These are phyloP conservation scores for Beta lomatogona DNA, from an alignment of 179 eudicot genomes.

Conservation along the genomic window DNA sequence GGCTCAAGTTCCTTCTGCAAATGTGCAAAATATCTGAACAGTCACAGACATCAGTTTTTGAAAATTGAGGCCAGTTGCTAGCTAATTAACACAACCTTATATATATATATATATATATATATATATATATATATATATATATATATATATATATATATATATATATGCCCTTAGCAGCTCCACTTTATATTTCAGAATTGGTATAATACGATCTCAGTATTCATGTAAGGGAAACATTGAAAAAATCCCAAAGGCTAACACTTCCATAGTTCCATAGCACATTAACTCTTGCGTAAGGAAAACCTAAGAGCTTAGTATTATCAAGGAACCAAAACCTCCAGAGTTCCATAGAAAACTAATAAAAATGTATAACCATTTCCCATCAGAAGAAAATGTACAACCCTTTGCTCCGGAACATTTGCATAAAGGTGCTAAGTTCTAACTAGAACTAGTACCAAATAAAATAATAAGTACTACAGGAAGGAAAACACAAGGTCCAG, in stretches of 20 bases:
- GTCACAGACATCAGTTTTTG: constrained; percentile 4
- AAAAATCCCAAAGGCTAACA: neutral
- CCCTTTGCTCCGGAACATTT: neutral
- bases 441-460: neutral
- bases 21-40: constrained; percentile 74
- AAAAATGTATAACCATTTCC: too few species aligned
- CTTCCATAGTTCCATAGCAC: too few species aligned
- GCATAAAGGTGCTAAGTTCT: neutral
- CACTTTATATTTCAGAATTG: neutral
- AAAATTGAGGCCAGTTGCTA: neutral
- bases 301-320: too few species aligned
- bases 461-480: too few species aligned
- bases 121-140: constrained; percentile 1
- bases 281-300: too few species aligned
- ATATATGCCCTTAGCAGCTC: neutral
- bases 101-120: neutral
- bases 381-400: neutral
- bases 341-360: too few species aligned
- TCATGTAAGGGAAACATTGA: neutral
- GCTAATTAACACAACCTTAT: neutral
- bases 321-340: too few species aligned
- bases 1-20: constrained; percentile 79
- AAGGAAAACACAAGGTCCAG: neutral
- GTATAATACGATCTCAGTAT: neutral
- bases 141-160: neutral